These are phyloP conservation scores for Myriosclerotinia curreyana DNA, from an alignment of 2,329 filamentous ascomycete genomes.

Conservation along the genomic window DNA sequence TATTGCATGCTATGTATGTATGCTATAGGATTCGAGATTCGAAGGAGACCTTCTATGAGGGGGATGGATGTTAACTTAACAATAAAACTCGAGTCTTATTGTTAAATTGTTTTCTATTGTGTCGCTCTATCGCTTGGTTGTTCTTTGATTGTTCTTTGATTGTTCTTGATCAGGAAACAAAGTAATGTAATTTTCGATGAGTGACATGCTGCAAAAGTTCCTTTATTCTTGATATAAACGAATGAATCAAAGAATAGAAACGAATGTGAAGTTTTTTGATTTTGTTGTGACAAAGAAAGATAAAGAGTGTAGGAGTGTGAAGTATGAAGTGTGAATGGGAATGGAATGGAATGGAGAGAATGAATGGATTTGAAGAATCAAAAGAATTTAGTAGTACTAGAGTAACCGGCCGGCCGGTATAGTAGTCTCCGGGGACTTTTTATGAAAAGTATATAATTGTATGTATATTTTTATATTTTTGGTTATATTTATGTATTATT, in stretches of 20 bases:
- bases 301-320: background rate
- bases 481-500: too few relatives aligned
- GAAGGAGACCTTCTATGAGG: background rate
- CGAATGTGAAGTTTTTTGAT: background rate
- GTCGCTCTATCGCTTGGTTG: background rate
- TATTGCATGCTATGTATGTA: too few relatives aligned
- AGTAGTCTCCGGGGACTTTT: slow-evolving; percentile 16
- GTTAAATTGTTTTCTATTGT: slow-evolving; percentile 1
- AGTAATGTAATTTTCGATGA: background rate
- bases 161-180: slow-evolving; percentile 17
- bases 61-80: slow-evolving; percentile 17
- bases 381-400: too few relatives aligned
- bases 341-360: background rate
- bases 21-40: too few relatives aligned
- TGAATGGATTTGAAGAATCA: background rate
- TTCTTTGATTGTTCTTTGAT: background rate
- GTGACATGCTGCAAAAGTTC: slow-evolving; percentile 7
- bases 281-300: background rate
- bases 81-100: background rate
- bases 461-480: too few relatives aligned
- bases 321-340: background rate
- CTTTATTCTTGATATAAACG: slow-evolving; percentile 7
- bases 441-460: too few relatives aligned
- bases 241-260: slow-evolving; percentile 21
- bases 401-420: too few relatives aligned